These are phyloP conservation scores for Typha latifolia DNA, from an alignment of 176 grass and related monocot species.

Conservation along the genomic window DNA sequence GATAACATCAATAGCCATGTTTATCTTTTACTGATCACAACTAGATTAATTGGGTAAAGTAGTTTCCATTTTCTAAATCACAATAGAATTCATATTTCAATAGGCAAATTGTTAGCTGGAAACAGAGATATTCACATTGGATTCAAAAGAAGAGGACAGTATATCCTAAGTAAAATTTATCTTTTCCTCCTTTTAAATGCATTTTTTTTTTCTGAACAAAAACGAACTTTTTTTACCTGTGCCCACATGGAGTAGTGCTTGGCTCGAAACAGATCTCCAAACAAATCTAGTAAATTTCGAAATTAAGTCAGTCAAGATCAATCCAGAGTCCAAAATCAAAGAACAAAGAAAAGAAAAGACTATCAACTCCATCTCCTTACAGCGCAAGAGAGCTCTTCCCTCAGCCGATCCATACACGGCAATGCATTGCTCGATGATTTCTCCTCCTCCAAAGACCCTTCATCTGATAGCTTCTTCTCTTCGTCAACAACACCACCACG, in stretches of 20 bases:
- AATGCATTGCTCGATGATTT: conserved; percentile 10
- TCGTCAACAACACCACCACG: background rate
- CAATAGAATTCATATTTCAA: too few relatives aligned
- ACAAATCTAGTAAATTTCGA: conserved; percentile 49
- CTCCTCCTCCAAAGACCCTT: conserved; percentile 12
- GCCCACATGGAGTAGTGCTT: conserved; percentile 65
- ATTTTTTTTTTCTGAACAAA: background rate
- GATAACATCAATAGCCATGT: background rate
- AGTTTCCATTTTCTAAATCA: too few relatives aligned
- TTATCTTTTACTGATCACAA: background rate
- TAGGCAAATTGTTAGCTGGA: too few relatives aligned
- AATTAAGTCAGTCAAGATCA: conserved; percentile 6
- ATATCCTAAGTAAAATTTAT: too few relatives aligned
- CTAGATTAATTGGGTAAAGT: too few relatives aligned
- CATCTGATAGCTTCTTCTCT: conserved; percentile 7
- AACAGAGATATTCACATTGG: too few relatives aligned
- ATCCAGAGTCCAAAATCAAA: background rate
- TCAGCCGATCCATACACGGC: conserved; percentile 66
- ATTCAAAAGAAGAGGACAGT: too few relatives aligned
- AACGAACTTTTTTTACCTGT: conserved; percentile 47
- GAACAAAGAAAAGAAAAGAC: conserved; percentile 1
- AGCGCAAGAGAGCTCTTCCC: conserved; percentile 88
- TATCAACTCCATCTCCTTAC: conserved; percentile 22
- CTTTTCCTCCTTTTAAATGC: too few relatives aligned
- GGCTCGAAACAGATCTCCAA: conserved; percentile 85